Conservation (phyloP, 176 grass and related monocot species). For the Dactylis glomerata region DNA sequence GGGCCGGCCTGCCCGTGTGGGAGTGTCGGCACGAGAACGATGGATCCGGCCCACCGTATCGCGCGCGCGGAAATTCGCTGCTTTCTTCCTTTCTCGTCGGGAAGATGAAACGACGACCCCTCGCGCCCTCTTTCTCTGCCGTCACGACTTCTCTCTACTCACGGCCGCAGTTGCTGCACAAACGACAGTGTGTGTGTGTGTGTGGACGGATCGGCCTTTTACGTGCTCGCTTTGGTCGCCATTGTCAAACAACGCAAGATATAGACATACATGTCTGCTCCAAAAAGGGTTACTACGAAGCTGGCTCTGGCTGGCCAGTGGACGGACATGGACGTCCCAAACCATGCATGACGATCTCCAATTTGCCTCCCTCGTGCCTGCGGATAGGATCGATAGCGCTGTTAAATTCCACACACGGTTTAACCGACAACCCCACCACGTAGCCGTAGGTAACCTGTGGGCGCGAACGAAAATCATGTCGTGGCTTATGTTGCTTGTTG, state of each 20-base stretch:
- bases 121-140: too few species aligned
- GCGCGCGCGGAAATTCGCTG: neutral
- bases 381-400: neutral
- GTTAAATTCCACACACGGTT: neutral
- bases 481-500: too few species aligned
- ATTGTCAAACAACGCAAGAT: conserved; percentile 16
- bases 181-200: too few species aligned
- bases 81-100: neutral
- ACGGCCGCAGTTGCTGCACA: neutral
- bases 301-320: too few species aligned
- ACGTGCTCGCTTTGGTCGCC: neutral
- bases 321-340: neutral
- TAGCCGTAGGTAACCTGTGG: too few species aligned
- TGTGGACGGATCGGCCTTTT: neutral
- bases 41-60: neutral
- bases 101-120: neutral
- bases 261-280: neutral
- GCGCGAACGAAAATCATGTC: too few species aligned
- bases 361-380: neutral
- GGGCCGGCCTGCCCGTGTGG: neutral
- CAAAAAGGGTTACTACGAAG: neutral
- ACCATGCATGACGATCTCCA: neutral
- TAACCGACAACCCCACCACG: too few species aligned
- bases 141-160: neutral
- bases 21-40: conserved; percentile 29